Conservation (phyloP, 192 early-diverging fungal species). For the Gamsiella multidivaricata region DNA sequence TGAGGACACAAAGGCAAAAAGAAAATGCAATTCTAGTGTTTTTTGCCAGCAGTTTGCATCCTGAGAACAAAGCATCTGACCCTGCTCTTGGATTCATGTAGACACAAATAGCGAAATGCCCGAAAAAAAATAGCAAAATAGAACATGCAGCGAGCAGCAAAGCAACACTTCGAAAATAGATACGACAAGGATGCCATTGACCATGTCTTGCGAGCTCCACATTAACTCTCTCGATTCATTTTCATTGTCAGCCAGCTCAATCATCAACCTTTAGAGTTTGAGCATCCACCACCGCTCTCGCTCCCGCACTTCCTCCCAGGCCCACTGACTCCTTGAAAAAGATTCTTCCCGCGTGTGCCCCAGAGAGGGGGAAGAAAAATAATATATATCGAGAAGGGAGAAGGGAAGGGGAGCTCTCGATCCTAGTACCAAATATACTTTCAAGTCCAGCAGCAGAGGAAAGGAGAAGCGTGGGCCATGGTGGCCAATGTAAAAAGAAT, state of each 20-base stretch:
- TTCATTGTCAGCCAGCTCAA: conserved; percentile 5
- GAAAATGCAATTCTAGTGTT: background rate
- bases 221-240: background rate
- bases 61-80: too few relatives aligned
- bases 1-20: background rate
- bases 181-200: too few relatives aligned
- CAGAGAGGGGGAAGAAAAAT: background rate
- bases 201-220: background rate
- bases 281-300: background rate
- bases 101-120: too few relatives aligned
- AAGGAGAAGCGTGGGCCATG: background rate
- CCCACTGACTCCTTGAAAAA: background rate
- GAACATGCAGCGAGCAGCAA: too few relatives aligned
- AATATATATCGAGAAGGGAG: background rate
- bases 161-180: too few relatives aligned
- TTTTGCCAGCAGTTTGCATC: background rate
- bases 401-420: background rate
- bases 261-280: conserved; percentile 20
- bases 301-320: conserved; percentile 2
- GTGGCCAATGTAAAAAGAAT: background rate
- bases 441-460: too few relatives aligned
- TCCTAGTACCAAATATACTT: background rate
- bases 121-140: too few relatives aligned
- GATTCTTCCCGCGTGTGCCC: conserved; percentile 18
- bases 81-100: too few relatives aligned